Evolutionary conservation across 1,284 basidiomycete species (phyloP), one percentile per base, ranked within the genome.

Genomic region (Malassezia caprae): DNA sequence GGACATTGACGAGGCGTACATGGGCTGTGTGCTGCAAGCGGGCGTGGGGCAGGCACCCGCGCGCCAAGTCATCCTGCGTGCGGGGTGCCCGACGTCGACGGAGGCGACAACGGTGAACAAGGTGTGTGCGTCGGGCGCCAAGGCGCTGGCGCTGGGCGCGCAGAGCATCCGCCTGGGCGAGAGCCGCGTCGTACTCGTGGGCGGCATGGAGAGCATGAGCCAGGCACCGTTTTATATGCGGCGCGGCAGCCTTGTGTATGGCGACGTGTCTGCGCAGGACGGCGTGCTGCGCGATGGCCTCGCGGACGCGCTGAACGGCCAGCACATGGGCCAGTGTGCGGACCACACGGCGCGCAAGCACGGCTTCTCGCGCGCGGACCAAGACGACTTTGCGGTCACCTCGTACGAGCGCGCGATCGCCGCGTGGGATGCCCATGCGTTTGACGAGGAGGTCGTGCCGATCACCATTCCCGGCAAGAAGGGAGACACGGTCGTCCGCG

Each of bases 91-190:
- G 62, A 77, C 84, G 21, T 81, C 81, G 58, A 90, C 90, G 32
- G 94, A 99, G 78, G 91, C 91, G 17, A 98, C 94, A 35, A 98
- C 94, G 50, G 86, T 99, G 79, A 99, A 99, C 76, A 78, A 76
- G 88, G 76, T 78, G 40, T 78, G 77, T 68, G 77, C 77, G 15
- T 75, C 72, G 2, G 77, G 77, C 30, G 77, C 78, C 75, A 78
- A 78, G 69, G 68, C 76, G 10, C 73, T 77, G 61, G 76, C 76
- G 61, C 69, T 78, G 41, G 77, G 77, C 30, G 62, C 76, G 34
- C 77, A 78, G 63, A 76, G 69, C 67, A 75, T 78, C 45, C 69
- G 72, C 51, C 75, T 76, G 23, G 77, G 77, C n/a, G 69, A 76
- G 57, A 65, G 76, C 31, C 62, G 61, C 13, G 51, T 78, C 45